A percentile compares a stretch with the other conserved stretches of the same genome.
These are phyloP conservation scores for Ceraceosorus bombacis DNA, from an alignment of 1,284 basidiomycete species.

Conservation along the genomic window DNA sequence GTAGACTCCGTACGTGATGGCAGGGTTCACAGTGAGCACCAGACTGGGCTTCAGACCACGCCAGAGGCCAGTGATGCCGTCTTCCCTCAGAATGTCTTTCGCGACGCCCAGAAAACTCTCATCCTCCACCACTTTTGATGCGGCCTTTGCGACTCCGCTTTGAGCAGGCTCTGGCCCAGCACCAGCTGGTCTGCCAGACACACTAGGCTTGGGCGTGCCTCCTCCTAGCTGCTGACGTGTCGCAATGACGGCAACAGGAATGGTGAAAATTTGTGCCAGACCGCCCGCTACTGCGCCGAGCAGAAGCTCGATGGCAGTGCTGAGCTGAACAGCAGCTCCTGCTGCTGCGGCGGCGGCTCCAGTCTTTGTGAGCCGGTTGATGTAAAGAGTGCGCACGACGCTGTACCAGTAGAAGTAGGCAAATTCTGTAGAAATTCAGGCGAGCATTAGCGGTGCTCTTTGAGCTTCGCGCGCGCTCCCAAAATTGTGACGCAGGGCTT, in stretches of 20 bases:
- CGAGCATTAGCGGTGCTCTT: too few relatives aligned
- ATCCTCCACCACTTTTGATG: slow-evolving; percentile 51
- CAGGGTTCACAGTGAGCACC: slow-evolving; percentile 86
- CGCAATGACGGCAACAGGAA: slow-evolving; percentile 93
- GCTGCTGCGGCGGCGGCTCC: slow-evolving; percentile 12
- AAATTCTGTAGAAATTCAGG: slow-evolving; percentile 61
- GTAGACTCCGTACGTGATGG: slow-evolving; percentile 94
- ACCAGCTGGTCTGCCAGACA: not conserved
- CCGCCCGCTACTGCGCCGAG: slow-evolving; percentile 88
- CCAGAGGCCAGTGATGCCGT: slow-evolving; percentile 87
- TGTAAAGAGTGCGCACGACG: slow-evolving; percentile 71
- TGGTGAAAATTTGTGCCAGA: slow-evolving; percentile 94
- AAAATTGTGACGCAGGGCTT: too few relatives aligned
- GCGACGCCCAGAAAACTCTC: slow-evolving; percentile 65
- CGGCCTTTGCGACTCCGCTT: slow-evolving; percentile 16
- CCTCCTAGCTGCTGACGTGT: slow-evolving; percentile 73
- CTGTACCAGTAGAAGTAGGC: slow-evolving; percentile 99
- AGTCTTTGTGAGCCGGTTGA: slow-evolving; percentile 25
- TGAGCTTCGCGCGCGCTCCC: too few relatives aligned
- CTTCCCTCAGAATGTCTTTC: slow-evolving; percentile 79
- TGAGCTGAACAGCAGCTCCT: slow-evolving; percentile 20
- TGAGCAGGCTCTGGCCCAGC: not conserved
- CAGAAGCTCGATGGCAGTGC: slow-evolving; percentile 54
- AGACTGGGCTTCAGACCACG: slow-evolving; percentile 83
- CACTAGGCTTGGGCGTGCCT: not conserved